Percentiles rank a stretch among this genome's conserved stretches.
These are phyloP conservation scores for Oemleria cerasiformis DNA, from an alignment of 306 rosid species.

Conservation along the genomic window DNA sequence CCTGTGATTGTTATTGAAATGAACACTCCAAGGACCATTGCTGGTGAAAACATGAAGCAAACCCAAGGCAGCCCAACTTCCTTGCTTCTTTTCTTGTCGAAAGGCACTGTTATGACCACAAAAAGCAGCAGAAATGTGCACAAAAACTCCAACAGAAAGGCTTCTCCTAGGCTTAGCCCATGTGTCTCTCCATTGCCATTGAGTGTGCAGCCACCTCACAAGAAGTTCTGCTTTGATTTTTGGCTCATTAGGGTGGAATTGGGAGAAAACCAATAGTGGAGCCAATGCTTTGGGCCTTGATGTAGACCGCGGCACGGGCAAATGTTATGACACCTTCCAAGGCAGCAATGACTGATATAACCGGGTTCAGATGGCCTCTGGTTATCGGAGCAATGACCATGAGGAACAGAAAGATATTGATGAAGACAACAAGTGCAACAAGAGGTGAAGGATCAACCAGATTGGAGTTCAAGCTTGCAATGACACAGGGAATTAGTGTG, in stretches of 20 bases:
- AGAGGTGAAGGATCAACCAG: constrained; percentile 44
- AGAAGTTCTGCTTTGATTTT: constrained; percentile 26
- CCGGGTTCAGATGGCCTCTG: constrained; percentile 60
- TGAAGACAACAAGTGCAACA: constrained; percentile 51
- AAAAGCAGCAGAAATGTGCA: constrained; percentile 57
- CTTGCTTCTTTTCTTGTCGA: constrained; percentile 44
- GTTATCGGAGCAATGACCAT: constrained; percentile 50
- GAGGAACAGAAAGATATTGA: constrained; percentile 49
- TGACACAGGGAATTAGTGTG: constrained; percentile 32
- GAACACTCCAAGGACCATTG: constrained; percentile 50
- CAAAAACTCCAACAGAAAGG: constrained; percentile 43
- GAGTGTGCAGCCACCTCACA: constrained; percentile 59
- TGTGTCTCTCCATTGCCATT: constrained; percentile 13
- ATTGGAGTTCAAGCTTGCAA: constrained; percentile 46
- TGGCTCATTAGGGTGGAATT: constrained; percentile 35
- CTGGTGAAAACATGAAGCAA: constrained; percentile 40
- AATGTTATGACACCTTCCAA: constrained; percentile 27
- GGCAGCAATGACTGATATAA: constrained; percentile 44
- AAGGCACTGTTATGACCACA: constrained; percentile 48
- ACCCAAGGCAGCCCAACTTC: constrained; percentile 50
- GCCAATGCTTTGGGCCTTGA: constrained; percentile 46
- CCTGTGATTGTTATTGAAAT: constrained; percentile 50
- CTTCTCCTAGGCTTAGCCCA: background rate
- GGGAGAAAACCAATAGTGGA: constrained; percentile 42
- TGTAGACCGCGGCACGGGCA: constrained; percentile 15